These are phyloP conservation scores for Hypoxylon sp. DNA, from an alignment of 2,329 filamentous ascomycete species.

Conservation along the genomic window DNA sequence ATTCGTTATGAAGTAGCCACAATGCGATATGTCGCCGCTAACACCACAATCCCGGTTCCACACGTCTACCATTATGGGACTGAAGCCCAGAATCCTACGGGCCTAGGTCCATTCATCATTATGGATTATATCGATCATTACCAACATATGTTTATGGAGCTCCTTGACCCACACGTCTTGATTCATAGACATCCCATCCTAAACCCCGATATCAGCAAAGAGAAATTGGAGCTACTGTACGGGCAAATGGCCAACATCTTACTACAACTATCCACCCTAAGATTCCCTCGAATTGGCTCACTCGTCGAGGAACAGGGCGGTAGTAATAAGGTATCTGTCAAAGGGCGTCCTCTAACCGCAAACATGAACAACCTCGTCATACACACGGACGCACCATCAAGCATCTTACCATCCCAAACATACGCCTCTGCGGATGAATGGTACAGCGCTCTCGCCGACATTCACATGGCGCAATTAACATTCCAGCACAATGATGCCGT, in stretches of 20 bases:
- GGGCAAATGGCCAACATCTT: conserved; percentile 59
- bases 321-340: conserved; percentile 51
- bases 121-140: conserved; percentile 57
- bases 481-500: conserved; percentile 61
- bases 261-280: conserved; percentile 56
- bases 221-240: conserved; percentile 57
- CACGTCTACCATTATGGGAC: conserved; percentile 54
- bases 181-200: conserved; percentile 51
- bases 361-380: conserved; percentile 61
- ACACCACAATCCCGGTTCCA: conserved; percentile 57
- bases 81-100: conserved; percentile 53
- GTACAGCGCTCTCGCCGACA: conserved; percentile 58
- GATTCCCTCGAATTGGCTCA: conserved; percentile 59
- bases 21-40: conserved; percentile 53
- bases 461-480: conserved; percentile 59
- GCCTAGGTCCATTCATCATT: conserved; percentile 58
- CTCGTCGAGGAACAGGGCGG: conserved; percentile 49
- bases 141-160: conserved; percentile 48
- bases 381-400: conserved; percentile 40
- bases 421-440: conserved; percentile 57
- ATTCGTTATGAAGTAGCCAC: conserved; percentile 56
- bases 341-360: conserved; percentile 57
- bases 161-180: conserved; percentile 2
- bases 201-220: conserved; percentile 55
- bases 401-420: conserved; percentile 39